Evolutionary conservation across 2,329 filamentous ascomycete genomes (phyloP).

Genomic region (Aspergillus fumigatiaffinis): DNA sequence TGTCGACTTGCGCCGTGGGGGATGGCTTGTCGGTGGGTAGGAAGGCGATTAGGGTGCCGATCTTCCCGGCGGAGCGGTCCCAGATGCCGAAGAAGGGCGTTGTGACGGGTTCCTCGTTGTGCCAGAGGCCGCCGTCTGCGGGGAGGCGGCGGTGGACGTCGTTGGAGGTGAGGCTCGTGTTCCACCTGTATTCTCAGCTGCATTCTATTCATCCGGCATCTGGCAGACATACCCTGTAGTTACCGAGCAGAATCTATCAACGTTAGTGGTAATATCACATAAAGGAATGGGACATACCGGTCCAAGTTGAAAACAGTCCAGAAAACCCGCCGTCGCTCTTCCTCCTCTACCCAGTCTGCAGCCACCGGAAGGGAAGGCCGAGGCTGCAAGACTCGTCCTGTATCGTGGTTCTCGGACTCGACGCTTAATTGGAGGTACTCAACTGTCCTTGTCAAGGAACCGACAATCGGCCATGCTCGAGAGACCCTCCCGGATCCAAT

Average conservation of each 20-base stretch:
- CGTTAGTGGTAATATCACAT: too few species aligned
- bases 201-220: background rate
- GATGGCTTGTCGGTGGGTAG: conserved; percentile 21
- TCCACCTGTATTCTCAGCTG: conserved; percentile 16
- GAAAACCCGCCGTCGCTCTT: conserved; percentile 40
- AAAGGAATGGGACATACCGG: conserved; percentile 27
- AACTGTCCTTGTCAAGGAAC: conserved; percentile 35
- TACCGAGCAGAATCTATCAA: conserved; percentile 22
- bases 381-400: conserved; percentile 1
- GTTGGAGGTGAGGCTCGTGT: conserved; percentile 33
- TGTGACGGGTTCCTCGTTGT: conserved; percentile 34
- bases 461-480: conserved; percentile 37
- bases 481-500: conserved; percentile 31
- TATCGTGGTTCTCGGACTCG: conserved; percentile 27
- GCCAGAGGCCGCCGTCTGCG: conserved; percentile 43
- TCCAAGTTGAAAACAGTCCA: conserved; percentile 42
- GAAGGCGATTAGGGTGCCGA: conserved; percentile 40
- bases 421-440: conserved; percentile 36
- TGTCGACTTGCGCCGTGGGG: conserved; percentile 29
- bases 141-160: conserved; percentile 39
- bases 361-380: background rate
- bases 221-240: conserved; percentile 23
- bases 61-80: conserved; percentile 39
- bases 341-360: conserved; percentile 32
- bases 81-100: conserved; percentile 47